Evolutionary conservation across 495 filamentous ascomycete genomes (phyloP).

Genomic region (Beverwykella pulmonaria): DNA sequence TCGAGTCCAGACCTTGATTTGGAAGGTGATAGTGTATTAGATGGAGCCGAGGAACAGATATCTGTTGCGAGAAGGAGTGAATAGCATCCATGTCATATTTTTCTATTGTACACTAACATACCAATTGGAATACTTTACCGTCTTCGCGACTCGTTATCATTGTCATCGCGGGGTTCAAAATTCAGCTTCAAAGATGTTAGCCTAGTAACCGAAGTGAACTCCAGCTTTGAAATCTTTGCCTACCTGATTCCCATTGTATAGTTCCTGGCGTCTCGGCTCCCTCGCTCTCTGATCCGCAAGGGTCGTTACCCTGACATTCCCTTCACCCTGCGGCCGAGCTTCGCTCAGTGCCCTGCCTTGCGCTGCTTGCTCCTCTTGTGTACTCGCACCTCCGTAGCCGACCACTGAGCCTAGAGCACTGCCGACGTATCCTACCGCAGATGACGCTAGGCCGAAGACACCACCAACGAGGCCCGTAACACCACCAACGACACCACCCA

Average conservation of each 20-base stretch:
- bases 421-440: conserved; percentile 36
- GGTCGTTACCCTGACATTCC: conserved; percentile 56
- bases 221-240: conserved; percentile 35
- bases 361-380: neutral
- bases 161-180: conserved; percentile 13
- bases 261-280: conserved; percentile 58
- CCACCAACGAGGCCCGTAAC: conserved; percentile 27
- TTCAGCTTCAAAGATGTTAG: conserved; percentile 5
- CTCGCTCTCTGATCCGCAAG: conserved; percentile 58
- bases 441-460: conserved; percentile 50
- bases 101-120: no score
- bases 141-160: neutral
- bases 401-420: conserved; percentile 60
- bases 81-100: no score
- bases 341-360: neutral
- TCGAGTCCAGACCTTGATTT: no score
- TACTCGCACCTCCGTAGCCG: conserved; percentile 10
- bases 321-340: neutral
- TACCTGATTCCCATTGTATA: conserved; percentile 91
- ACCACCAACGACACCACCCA: conserved; percentile 22
- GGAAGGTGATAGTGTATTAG: no score
- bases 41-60: no score
- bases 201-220: neutral
- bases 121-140: no score
- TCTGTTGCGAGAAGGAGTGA: no score